Evolutionary conservation across 2,329 filamentous ascomycete genomes (phyloP), one percentile per base, ranked within the genome.

Genomic region (Teratosphaeria viscida): DNA sequence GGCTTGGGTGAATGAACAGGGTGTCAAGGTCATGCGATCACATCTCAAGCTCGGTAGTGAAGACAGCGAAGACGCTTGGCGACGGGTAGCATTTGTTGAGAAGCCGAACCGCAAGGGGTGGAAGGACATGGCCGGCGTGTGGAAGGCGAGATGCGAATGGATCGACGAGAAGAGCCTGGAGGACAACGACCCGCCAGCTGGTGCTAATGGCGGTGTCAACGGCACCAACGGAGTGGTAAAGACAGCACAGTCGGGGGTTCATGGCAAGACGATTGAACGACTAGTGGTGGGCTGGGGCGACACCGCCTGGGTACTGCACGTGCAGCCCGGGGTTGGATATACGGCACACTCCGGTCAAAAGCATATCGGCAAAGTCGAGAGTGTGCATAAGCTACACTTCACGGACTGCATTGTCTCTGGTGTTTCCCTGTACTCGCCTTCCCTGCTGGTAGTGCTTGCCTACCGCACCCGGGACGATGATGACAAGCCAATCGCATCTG

Each of bases 361-460:
- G 69, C 86, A 84, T 54, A 82, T 88, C 66, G 92, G 90, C 34
- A 87, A 85, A 66, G 92, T 90, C 56, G 90, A 96, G 72, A 92
- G 97, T 71, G 85, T 90, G 63, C 95, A 95, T 75, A 92, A 82
- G 89, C 83, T 97, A 75, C 89, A 91, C 70, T 95, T 80, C 66
- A 74, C 94, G 76, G 94, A 99, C 78, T 97, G 94, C 79, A 91
- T 96, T 73, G 90, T 99, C 79, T 96, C 94, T 72, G 94, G 94
- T 69, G 88, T 99, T 75, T 95, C 92, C 65, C 82, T 99, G 75
- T 97, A 96, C 85, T 96, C 91, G 72, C 90, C 90, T 72, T 94
- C 85, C 71, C 81, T 96, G 66, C 82, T 99, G 74, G 83, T 96
- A 68, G 88, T 97, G 69, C 87, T 99, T 76, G 92, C 92, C 71